Evolutionary conservation across 2,329 filamentous ascomycete species (phyloP).

Genomic region (Pseudopyrenochaeta lycopersici): DNA sequence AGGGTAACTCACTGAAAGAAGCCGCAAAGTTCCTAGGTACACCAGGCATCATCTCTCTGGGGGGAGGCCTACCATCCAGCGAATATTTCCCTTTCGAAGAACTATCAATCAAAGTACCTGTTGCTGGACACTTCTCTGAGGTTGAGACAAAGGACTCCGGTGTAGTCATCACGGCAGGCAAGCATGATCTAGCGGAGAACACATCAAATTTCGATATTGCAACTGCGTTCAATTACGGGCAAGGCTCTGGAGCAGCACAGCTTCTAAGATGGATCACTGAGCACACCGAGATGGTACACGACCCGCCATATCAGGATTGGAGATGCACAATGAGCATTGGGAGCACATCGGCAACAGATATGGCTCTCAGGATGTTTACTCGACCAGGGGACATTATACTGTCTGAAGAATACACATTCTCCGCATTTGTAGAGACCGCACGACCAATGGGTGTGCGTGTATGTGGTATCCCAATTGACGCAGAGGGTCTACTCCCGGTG

Average conservation of each 20-base stretch:
- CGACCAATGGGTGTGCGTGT: constrained; percentile 69
- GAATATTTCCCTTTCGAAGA: constrained; percentile 93
- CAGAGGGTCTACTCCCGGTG: constrained; percentile 69
- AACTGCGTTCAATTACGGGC: constrained; percentile 92
- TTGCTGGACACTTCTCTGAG: constrained; percentile 74
- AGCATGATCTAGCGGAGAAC: constrained; percentile 79
- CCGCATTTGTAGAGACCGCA: constrained; percentile 74
- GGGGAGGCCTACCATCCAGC: constrained; percentile 87
- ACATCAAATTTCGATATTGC: constrained; percentile 76
- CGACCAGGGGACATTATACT: constrained; percentile 79
- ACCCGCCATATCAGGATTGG: constrained; percentile 92
- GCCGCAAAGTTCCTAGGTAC: constrained; percentile 82
- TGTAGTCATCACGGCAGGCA: constrained; percentile 72
- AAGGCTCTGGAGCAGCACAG: constrained; percentile 85
- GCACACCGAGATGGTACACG: constrained; percentile 90
- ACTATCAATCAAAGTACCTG: constrained; percentile 77
- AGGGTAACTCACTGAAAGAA: constrained; percentile 74
- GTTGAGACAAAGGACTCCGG: constrained; percentile 70
- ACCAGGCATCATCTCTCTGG: constrained; percentile 88
- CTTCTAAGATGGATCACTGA: constrained; percentile 91
- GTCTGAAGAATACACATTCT: constrained; percentile 92
- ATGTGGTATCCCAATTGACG: constrained; percentile 71
- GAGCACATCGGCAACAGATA: constrained; percentile 85
- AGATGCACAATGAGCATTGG: constrained; percentile 82
- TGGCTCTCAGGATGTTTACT: constrained; percentile 83